These are phyloP conservation scores for Aureobasidium sp. DNA, from an alignment of 2,329 filamentous ascomycete genomes.

Conservation along the genomic window DNA sequence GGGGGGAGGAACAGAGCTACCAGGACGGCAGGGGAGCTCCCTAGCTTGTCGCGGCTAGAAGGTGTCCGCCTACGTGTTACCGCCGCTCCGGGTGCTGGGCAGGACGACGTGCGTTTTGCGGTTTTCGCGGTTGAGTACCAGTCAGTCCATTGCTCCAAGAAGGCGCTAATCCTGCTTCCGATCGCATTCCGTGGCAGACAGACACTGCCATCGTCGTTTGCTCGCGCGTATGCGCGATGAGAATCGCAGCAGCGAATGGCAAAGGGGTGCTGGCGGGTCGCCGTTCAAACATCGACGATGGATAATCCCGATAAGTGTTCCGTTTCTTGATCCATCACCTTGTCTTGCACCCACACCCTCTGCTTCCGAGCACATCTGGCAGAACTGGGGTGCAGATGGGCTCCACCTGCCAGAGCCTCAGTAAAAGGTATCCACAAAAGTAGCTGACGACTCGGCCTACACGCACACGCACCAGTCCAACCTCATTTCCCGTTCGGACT, in stretches of 20 bases:
- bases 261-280: neutral
- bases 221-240: neutral
- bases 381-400: conserved; percentile 5
- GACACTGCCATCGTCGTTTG: neutral
- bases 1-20: neutral
- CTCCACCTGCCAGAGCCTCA: conserved; percentile 4
- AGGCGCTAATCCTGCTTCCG: conserved; percentile 1
- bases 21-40: neutral
- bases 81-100: neutral
- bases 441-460: neutral
- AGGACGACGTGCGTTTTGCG: neutral
- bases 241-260: neutral
- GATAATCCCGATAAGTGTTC: neutral
- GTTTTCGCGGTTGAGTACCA: conserved; percentile 5
- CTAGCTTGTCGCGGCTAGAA: conserved; percentile 8
- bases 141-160: neutral
- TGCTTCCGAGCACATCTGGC: neutral
- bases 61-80: conserved; percentile 1
- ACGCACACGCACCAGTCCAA: neutral
- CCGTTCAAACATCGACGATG: conserved; percentile 5
- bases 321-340: neutral
- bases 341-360: conserved; percentile 5
- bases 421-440: neutral
- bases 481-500: conserved; percentile 11
- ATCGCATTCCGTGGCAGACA: neutral